A percentile compares a stretch with the other conserved stretches of the same genome.
Conservation (phyloP, 192 early-diverging fungal genomes). For the Gamsiella multidivaricata region DNA sequence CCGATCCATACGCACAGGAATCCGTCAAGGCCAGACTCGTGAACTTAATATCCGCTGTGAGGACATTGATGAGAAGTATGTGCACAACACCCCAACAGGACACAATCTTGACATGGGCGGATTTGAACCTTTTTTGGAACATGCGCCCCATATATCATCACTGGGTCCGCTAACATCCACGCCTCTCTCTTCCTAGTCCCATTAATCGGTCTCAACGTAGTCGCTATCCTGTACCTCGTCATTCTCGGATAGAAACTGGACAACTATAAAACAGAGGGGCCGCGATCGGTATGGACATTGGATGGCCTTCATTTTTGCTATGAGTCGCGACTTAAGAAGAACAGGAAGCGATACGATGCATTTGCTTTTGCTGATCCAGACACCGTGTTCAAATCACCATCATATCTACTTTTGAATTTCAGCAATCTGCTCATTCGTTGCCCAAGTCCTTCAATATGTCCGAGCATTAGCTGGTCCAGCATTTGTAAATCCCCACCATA, state of each 20-base stretch:
- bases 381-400: not conserved
- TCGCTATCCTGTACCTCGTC: conserved; percentile 85
- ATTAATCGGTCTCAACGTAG: conserved; percentile 80
- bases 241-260: conserved; percentile 71
- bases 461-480: too few relatives aligned
- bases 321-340: not conserved
- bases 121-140: too few relatives aligned
- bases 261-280: too few relatives aligned
- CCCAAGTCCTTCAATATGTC: too few relatives aligned
- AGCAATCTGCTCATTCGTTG: too few relatives aligned
- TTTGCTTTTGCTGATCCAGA: not conserved
- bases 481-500: too few relatives aligned
- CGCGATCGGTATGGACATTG: too few relatives aligned
- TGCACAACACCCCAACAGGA: not conserved
- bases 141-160: too few relatives aligned
- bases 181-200: conserved; percentile 67
- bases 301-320: not conserved
- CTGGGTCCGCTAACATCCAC: too few relatives aligned
- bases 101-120: too few relatives aligned
- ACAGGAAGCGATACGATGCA: not conserved
- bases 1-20: conserved; percentile 64
- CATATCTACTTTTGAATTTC: too few relatives aligned
- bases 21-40: conserved; percentile 84
- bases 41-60: conserved; percentile 89
- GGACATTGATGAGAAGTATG: conserved; percentile 90